Evolutionary conservation across 2,329 filamentous ascomycete species (phyloP).

Genomic region (Fusarium concolor): DNA sequence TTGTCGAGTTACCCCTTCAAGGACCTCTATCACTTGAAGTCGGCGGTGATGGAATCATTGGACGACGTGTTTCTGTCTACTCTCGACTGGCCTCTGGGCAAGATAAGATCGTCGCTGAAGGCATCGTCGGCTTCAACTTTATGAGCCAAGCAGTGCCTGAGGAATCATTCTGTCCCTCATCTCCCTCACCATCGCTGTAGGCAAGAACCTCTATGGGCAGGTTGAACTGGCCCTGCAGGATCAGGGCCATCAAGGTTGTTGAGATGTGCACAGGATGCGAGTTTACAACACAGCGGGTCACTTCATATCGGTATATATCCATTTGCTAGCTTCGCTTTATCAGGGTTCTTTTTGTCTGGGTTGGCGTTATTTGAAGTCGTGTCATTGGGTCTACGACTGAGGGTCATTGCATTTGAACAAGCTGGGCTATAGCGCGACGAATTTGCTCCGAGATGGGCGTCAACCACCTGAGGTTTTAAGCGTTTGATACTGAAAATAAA

Average conservation of each 20-base stretch:
- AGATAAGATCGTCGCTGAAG: constrained; percentile 56
- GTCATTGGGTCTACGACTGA: too few species aligned
- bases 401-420: too few species aligned
- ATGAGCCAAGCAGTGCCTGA: constrained; percentile 23
- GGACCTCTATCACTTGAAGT: constrained; percentile 58
- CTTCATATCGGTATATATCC: background rate
- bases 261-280: background rate
- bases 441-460: too few species aligned
- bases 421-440: too few species aligned
- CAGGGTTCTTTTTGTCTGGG: background rate
- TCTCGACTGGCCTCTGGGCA: constrained; percentile 41
- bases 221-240: background rate
- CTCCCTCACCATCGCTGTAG: constrained; percentile 28
- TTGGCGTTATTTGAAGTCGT: too few species aligned
- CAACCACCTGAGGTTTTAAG: too few species aligned
- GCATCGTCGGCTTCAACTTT: constrained; percentile 63
- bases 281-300: background rate
- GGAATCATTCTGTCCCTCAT: constrained; percentile 4
- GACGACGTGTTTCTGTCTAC: constrained; percentile 59
- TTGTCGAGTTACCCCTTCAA: constrained; percentile 52
- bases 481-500: too few species aligned
- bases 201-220: constrained; percentile 1
- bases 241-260: constrained; percentile 38
- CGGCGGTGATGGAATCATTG: constrained; percentile 61
- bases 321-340: background rate